phyloP scores from a whole-genome alignment of 371 early-diverging fungal species.

The Umbelopsis sp. region DNA sequence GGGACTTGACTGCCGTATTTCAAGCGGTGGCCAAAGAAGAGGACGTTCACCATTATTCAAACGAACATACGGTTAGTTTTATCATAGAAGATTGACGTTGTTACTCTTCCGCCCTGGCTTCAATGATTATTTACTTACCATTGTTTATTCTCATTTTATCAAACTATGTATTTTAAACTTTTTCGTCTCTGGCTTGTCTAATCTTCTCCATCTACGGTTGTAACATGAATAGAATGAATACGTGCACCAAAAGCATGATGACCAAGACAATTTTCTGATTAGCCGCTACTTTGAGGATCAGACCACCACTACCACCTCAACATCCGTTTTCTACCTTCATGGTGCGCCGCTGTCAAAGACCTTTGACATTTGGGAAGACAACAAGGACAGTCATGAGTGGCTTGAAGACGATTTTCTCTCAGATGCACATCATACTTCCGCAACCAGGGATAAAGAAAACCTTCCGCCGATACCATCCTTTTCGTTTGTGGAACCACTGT shows the following conservation, averaged over 20 bases:
- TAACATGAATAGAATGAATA: not conserved
- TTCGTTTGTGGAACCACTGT: not conserved
- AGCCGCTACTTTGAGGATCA: not conserved
- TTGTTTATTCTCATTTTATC: not conserved
- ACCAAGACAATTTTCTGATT: not conserved
- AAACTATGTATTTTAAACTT: not conserved
- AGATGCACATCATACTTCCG: not conserved
- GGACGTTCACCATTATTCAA: not conserved
- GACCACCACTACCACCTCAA: not conserved
- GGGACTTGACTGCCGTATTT: conserved; percentile 5
- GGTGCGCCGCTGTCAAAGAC: conserved; percentile 13
- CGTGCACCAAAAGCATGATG: not conserved
- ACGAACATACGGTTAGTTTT: not conserved
- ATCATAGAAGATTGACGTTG: too few species aligned
- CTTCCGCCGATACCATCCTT: not conserved
- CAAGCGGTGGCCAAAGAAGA: conserved; percentile 7
- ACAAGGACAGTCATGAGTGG: not conserved
- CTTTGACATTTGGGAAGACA: conserved; percentile 18
- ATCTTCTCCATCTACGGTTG: not conserved
- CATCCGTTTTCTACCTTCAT: conserved; percentile 3
- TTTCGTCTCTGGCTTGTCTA: not conserved
- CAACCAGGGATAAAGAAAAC: conserved; percentile 8
- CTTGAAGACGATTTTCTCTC: not conserved
- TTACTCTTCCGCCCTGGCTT: too few species aligned
- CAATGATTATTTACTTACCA: not conserved